phyloP scores from a whole-genome alignment of 1,284 basidiomycete genomes.

The Violaceomyces palustris region DNA sequence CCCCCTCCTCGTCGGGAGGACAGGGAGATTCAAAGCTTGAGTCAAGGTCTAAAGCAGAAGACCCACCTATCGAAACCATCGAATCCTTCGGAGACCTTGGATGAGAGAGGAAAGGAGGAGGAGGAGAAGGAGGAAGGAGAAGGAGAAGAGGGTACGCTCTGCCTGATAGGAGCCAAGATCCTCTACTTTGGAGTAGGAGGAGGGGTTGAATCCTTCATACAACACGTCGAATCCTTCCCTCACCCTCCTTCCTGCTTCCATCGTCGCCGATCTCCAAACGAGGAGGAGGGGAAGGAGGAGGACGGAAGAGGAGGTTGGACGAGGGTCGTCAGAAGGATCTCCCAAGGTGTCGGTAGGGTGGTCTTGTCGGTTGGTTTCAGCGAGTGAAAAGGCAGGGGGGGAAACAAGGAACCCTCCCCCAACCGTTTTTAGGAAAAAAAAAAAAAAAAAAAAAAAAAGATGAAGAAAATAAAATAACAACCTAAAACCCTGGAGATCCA shows the following conservation, averaged over 20 bases:
- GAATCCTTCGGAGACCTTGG: too few species aligned
- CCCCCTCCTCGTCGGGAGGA: too few species aligned
- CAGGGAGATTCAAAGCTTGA: too few species aligned
- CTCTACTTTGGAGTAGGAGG: slow-evolving; percentile 96
- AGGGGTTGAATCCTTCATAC: slow-evolving; percentile 70
- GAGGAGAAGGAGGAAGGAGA: neutral
- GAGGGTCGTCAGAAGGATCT: slow-evolving; percentile 9
- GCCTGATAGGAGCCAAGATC: slow-evolving; percentile 79
- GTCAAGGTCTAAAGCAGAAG: too few species aligned
- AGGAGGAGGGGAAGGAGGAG: too few species aligned
- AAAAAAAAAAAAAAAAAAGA: too few species aligned
- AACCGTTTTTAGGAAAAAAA: too few species aligned
- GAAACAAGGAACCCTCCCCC: too few species aligned
- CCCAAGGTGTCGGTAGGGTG: slow-evolving; percentile 32
- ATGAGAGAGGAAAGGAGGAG: slow-evolving; percentile 4
- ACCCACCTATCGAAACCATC: too few species aligned
- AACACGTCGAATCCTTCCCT: slow-evolving; percentile 53
- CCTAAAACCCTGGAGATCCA: too few species aligned
- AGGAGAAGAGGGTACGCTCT: slow-evolving; percentile 53
- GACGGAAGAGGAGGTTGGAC: slow-evolving; percentile 2
- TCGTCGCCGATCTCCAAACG: neutral
- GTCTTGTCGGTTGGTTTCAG: slow-evolving; percentile 29
- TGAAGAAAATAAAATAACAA: too few species aligned
- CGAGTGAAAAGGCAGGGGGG: too few species aligned
- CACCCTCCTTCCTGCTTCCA: neutral